Base-by-base conservation (phyloP, 305 asterid genomes). In the Rubia tinctorum region DNA sequence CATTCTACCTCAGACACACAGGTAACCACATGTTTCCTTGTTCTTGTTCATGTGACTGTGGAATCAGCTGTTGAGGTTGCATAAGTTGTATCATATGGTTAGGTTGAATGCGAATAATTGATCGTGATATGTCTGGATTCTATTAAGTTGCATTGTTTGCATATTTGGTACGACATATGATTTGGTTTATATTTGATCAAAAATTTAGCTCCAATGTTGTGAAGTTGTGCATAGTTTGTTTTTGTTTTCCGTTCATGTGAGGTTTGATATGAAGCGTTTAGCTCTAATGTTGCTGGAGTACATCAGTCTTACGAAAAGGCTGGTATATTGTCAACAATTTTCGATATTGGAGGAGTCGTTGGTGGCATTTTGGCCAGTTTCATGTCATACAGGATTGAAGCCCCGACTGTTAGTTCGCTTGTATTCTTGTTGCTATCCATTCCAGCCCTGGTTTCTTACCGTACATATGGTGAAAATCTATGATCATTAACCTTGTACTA, bases 1-100 rank as follows among this genome's bases (percentile, higher is more conserved):
- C 99, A 51, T 95, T 95, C 82, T 95, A 92, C 84, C 80, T 95
- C 55, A 89, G 95, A 74, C 90, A 95, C 80, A 95, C 97, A 79
- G 98, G 99, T 90, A 86, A 20, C 0, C 42, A 2, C 59, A 23
- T 55, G 7, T 55, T 71, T 65, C 17, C 22, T 30, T 27, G 18
- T 5, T 1, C 40, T 23, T 55, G 44, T 39, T 39, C 39, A 42
- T 39, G 34, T 22, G 5, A 56, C 23, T 42, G 10, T 30, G 6
- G 49, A 55, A 55, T 66, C 44, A 66, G 66, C n/a, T 37, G 49
- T 44, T 15, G 58, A 23, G 25, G 39, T 15, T 66, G 18, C 9
- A 25, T 39, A 18, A 7, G 56, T 42, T 74, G 14, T 23, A 15
- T 12, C 45, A 20, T 56, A n/a, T 40, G 14, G 49, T 25, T 64